Conservation (phyloP, 2,329 filamentous ascomycete species). For the Hypoxylon rubiginosum region DNA sequence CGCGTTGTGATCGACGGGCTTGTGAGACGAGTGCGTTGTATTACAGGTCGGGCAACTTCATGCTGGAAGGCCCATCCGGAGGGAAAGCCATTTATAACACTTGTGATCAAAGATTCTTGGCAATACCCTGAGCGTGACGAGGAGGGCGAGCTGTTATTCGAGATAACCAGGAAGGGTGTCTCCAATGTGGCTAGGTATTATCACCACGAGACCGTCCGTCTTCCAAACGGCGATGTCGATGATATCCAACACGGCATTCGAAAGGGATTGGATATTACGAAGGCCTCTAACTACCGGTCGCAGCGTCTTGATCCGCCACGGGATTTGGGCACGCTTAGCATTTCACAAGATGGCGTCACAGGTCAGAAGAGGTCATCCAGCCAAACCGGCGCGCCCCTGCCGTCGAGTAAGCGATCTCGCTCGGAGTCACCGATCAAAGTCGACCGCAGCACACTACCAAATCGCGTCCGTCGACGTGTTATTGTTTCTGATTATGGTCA, state of each 20-base stretch:
- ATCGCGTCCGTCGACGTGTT: constrained; percentile 56
- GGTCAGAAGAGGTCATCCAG: constrained; percentile 22
- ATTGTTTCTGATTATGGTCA: constrained; percentile 55
- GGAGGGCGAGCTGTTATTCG: constrained; percentile 58
- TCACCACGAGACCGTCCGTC: constrained; percentile 54
- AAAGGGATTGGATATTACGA: constrained; percentile 15
- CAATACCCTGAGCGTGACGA: constrained; percentile 57
- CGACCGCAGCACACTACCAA: constrained; percentile 39
- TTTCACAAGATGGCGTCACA: not conserved
- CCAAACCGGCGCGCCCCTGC: constrained; percentile 7
- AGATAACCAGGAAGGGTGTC: constrained; percentile 54
- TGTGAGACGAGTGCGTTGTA: constrained; percentile 51
- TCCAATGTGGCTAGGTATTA: constrained; percentile 59
- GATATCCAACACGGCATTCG: constrained; percentile 18
- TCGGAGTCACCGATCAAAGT: constrained; percentile 18
- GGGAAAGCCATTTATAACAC: constrained; percentile 47
- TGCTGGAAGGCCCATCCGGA: constrained; percentile 60
- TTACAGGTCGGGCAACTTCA: constrained; percentile 58
- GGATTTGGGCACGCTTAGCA: no score
- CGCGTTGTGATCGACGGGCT: constrained; percentile 57
- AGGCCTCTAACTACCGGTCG: constrained; percentile 6
- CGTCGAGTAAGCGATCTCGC: constrained; percentile 22
- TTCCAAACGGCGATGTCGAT: constrained; percentile 18
- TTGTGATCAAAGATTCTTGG: constrained; percentile 63
- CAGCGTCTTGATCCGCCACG: not conserved